Percentiles rank a stretch among this genome's conserved stretches.
These are phyloP conservation scores for Leishmania turanica DNA, from an alignment of 208 protist species.

Conservation along the genomic window DNA sequence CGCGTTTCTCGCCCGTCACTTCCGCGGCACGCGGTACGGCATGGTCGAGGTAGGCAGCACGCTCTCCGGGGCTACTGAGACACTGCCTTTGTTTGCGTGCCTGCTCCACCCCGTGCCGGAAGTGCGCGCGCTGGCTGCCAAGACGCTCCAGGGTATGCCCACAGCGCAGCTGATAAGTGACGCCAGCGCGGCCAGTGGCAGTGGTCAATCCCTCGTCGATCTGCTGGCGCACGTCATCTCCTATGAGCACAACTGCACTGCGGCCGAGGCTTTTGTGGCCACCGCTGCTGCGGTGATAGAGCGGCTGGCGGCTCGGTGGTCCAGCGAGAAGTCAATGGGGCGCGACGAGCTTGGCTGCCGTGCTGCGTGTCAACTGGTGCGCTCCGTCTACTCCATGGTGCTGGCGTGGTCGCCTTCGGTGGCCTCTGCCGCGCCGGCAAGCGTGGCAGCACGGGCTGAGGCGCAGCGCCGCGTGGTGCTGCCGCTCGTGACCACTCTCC, in stretches of 20 bases:
- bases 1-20: slow-evolving; percentile 71
- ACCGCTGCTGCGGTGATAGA: slow-evolving; percentile 26
- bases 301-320: slow-evolving; percentile 16
- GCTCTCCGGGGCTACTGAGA: slow-evolving; percentile 31
- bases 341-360: slow-evolving; percentile 4
- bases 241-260: slow-evolving; percentile 35
- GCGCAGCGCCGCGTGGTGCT: slow-evolving; percentile 29
- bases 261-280: slow-evolving; percentile 32
- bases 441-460: background rate
- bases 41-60: slow-evolving; percentile 51
- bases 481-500: slow-evolving; percentile 22
- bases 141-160: slow-evolving; percentile 52
- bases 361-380: slow-evolving; percentile 24
- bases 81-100: slow-evolving; percentile 82
- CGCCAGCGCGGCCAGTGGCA: background rate
- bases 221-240: slow-evolving; percentile 49
- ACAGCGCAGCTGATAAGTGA: slow-evolving; percentile 40
- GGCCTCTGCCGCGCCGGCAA: slow-evolving; percentile 3
- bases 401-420: slow-evolving; percentile 20
- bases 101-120: slow-evolving; percentile 72
- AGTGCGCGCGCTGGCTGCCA: slow-evolving; percentile 60
- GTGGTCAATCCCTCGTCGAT: slow-evolving; percentile 49
- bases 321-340: background rate
- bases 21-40: slow-evolving; percentile 76
- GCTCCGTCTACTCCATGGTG: slow-evolving; percentile 28